Evolutionary conservation across 208 protist species (phyloP), one percentile per base, ranked within the genome.

Genomic region (Leptomonas pyrrhocoris): DNA sequence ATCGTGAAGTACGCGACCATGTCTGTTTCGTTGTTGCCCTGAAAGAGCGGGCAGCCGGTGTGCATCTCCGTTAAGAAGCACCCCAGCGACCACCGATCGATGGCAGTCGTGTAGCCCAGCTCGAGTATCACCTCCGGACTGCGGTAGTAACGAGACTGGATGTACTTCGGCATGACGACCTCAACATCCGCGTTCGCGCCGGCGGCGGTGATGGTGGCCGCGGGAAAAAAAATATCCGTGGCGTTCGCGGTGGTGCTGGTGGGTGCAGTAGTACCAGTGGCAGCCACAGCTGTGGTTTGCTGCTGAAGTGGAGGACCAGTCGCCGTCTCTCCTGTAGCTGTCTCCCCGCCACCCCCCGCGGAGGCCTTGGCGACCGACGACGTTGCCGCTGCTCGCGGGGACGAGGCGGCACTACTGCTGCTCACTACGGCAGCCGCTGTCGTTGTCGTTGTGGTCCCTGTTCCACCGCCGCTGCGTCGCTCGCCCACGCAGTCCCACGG

Each of bases 51-150:
- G n/a, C 85, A 68, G 13, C 98, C 98, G 11, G 94, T 99, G 88
- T 99, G 96, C 60, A 99, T 84, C 77, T 99, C 98, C 4, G 98
- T 97, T 1, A 99, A 70, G 58, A 99, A 98, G 77, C 98, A 99
- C 11, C 96, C 99, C 8, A 99, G 80, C 11, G 85, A 97, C 99
- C 99, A 99, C 74, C 99, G 99, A 79, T 99, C 99, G 65, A 99
- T 99, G 4, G 90, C 72, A 25, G 77, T 90, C 15, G 81, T 88
- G 86, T 99, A 99, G 38, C 87, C 82, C 13, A 98, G 77, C 58
- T 98, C 98, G 15, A 99, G 84, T 25, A 99, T 89, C 19, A 99
- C 98, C 96, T 89, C 99, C 0, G 92, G 93, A 65, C 93, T 97
- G 70, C 99, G 98, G 76, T 99, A 99, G 85, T 98, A 99, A 62